A percentile compares a stretch with the other conserved stretches of the same genome.
Conservation (phyloP, 1,284 basidiomycete species). For the Cutaneotrichosporon dermatis region DNA sequence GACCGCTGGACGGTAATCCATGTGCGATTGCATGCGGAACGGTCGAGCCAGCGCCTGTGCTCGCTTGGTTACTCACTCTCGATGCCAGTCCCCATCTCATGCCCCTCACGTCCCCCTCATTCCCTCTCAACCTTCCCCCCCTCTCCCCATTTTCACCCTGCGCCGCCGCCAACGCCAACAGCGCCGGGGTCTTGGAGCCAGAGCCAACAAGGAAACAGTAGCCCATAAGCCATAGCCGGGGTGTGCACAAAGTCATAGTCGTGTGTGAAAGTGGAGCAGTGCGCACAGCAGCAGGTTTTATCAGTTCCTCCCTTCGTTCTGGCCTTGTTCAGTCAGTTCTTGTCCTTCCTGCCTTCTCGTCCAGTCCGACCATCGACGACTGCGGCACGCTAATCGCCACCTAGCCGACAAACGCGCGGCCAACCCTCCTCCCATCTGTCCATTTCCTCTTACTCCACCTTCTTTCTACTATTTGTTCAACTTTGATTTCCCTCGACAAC, state of each 20-base stretch:
- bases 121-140: not conserved
- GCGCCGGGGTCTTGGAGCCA: not conserved
- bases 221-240: not conserved
- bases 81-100: no score
- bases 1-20: no score
- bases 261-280: not conserved
- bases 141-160: not conserved
- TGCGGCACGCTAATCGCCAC: no score
- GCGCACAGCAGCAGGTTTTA: not conserved
- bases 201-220: not conserved
- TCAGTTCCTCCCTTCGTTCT: slow-evolving; percentile 1
- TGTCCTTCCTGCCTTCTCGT: no score
- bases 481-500: no score
- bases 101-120: no score
- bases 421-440: no score
- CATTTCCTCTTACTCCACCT: no score
- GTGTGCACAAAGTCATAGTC: not conserved
- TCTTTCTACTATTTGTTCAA: no score
- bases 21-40: not conserved
- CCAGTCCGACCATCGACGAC: no score
- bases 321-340: no score
- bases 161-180: not conserved
- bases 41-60: not conserved
- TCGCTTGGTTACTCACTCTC: not conserved
- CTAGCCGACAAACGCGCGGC: no score